These are phyloP conservation scores for Cladophialophora exuberans DNA, from an alignment of 2,329 filamentous ascomycete genomes.

Conservation along the genomic window DNA sequence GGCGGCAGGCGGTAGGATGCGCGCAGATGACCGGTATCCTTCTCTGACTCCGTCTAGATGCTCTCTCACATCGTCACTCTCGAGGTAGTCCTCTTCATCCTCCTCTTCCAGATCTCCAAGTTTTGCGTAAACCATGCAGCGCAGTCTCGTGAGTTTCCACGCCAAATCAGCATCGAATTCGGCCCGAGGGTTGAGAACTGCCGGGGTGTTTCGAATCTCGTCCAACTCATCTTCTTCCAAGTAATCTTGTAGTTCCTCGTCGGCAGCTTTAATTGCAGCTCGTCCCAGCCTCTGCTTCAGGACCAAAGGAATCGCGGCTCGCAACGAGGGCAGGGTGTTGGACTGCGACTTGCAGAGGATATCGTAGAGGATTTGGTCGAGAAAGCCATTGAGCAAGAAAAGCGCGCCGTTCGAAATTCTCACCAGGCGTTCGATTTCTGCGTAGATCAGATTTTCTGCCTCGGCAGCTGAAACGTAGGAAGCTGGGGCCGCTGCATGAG, in stretches of 20 bases:
- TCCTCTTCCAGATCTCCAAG: conserved; percentile 97
- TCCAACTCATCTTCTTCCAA: conserved; percentile 74
- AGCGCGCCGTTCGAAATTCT: conserved; percentile 74
- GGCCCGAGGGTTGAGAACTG: conserved; percentile 49
- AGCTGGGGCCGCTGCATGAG: conserved; percentile 65
- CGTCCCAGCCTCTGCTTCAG: conserved; percentile 86
- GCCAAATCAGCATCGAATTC: conserved; percentile 90
- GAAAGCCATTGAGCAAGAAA: conserved; percentile 81
- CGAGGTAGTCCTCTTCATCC: conserved; percentile 87
- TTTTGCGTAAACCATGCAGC: conserved; percentile 98
- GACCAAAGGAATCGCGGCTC: conserved; percentile 82
- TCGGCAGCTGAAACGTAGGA: conserved; percentile 87
- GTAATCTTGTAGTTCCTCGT: conserved; percentile 86
- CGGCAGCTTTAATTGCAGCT: conserved; percentile 79
- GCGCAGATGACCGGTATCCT: conserved; percentile 61
- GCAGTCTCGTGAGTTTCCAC: conserved; percentile 89
- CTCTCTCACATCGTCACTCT: conserved; percentile 71
- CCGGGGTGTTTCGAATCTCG: conserved; percentile 62
- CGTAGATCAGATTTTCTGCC: conserved; percentile 88
- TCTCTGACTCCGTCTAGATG: conserved; percentile 41
- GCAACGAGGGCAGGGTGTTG: conserved; percentile 72
- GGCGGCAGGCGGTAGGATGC: conserved; percentile 85
- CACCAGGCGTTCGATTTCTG: conserved; percentile 79
- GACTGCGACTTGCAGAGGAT: conserved; percentile 81
- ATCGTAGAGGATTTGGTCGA: conserved; percentile 91